Evolutionary conservation across 2,329 filamentous ascomycete genomes (phyloP).

Genomic region (Didymellaceae sp.): DNA sequence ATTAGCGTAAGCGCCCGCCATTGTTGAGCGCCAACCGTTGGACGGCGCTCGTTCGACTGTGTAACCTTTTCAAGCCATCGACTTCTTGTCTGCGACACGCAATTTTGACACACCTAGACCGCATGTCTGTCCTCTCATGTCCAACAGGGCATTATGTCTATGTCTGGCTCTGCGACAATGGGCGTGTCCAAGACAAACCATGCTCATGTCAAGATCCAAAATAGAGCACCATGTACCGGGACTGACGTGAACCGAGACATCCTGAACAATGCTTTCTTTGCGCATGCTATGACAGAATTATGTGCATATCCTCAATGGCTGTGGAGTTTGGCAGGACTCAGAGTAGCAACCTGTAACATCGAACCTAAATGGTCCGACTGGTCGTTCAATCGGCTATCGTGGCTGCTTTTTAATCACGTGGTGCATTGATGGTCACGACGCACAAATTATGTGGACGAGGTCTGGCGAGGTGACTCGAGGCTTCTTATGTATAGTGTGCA

Average conservation of each 20-base stretch:
- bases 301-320: too few species aligned
- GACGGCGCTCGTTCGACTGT: conserved; percentile 16
- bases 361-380: too few species aligned
- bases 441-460: conserved; percentile 9
- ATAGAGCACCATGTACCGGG: background rate
- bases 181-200: conserved; percentile 2
- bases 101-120: conserved; percentile 3
- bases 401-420: background rate
- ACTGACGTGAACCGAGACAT: too few species aligned
- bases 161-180: background rate
- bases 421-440: conserved; percentile 8
- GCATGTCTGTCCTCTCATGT: conserved; percentile 7
- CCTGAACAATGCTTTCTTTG: too few species aligned
- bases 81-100: conserved; percentile 10
- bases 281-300: too few species aligned
- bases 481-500: too few species aligned
- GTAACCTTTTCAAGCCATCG: conserved; percentile 14
- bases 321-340: too few species aligned
- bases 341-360: too few species aligned
- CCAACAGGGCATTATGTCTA: background rate
- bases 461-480: conserved; percentile 1
- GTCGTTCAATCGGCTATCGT: too few species aligned
- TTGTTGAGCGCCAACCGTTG: conserved; percentile 32
- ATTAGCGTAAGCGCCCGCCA: conserved; percentile 32
- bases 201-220: background rate